Evolutionary conservation across 2,329 filamentous ascomycete species (phyloP), one percentile per base, ranked within the genome.

Genomic region (Ophiocordyceps camponoti-saundersi): DNA sequence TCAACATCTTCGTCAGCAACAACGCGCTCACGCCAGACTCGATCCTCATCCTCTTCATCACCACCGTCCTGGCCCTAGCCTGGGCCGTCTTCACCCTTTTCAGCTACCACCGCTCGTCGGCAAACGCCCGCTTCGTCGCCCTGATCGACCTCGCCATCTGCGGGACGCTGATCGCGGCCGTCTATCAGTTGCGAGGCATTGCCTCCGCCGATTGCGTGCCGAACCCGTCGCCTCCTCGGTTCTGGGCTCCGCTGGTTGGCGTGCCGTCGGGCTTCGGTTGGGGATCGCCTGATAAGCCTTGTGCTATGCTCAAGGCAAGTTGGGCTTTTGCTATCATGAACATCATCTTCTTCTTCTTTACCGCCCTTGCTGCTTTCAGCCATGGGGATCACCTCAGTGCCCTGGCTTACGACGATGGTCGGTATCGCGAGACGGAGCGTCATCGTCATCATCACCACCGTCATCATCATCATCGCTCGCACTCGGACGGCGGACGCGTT

Each of bases 281-380:
- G 41, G 63, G 77, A 40, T 63, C 72, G 46, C 63, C 80, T 36
- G 72, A 85, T 63, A 90, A 90, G 71, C 77, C 79, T 6, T 96
- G 90, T 66, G 77, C 82, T 45, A 92, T 95, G 86, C 77, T 95
- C 58, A 96, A 95, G 75, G 83, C 89, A 1, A 75, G 72, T 53
- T 96, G 87, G 65, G 90, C 87, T 3, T 80, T 95, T 54, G 87
- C 77, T 44, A 95, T 96, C 62, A 93, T 95, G 73, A 85, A 92
- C 62, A 69, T 71, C 53, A 68, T 92, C 52, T 81, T 89, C 60
- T 95, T 94, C 66, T 80, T 82, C 61, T 69, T 82, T 58, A 92
- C 86, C 3, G 75, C 78, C 46, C 65, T 90, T 26, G 69, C 92
- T 42, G 86, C 88, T 23, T 74, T 69, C 53, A 60, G 71, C 53